Percentiles rank a stretch among this genome's conserved stretches.
Conservation (phyloP, 495 filamentous ascomycete genomes). For the Letharia columbiana region DNA sequence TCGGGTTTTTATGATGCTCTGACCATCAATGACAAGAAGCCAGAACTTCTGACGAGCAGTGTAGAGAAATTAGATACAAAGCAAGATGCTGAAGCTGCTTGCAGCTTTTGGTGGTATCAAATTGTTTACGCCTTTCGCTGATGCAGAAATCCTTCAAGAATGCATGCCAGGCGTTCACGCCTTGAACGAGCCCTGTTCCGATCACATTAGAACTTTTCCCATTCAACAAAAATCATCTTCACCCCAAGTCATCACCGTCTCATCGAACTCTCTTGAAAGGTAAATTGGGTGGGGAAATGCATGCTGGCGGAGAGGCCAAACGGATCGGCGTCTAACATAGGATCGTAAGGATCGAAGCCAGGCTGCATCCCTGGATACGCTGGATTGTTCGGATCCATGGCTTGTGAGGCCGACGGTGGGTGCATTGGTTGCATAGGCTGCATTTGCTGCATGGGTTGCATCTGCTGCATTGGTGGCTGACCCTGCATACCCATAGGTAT, state of each 20-base stretch:
- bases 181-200: background rate
- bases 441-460: slow-evolving; percentile 30
- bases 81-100: slow-evolving; percentile 7
- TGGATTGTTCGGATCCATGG: slow-evolving; percentile 33
- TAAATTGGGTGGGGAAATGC: slow-evolving; percentile 87
- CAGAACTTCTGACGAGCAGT: background rate
- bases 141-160: slow-evolving; percentile 2
- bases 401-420: slow-evolving; percentile 28
- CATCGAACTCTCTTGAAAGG: slow-evolving; percentile 25
- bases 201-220: background rate
- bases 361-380: slow-evolving; percentile 52
- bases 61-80: slow-evolving; percentile 5
- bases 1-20: background rate
- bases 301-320: slow-evolving; percentile 87
- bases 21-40: background rate
- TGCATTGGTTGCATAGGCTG: slow-evolving; percentile 24
- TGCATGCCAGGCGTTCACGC: background rate
- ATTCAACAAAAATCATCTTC: background rate
- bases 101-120: slow-evolving; percentile 15
- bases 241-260: slow-evolving; percentile 15
- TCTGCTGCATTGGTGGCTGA: slow-evolving; percentile 26
- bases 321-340: slow-evolving; percentile 79
- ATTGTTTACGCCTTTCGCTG: slow-evolving; percentile 15
- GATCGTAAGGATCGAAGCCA: slow-evolving; percentile 70
- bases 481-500: slow-evolving; percentile 29